Evolutionary conservation across 2,329 filamentous ascomycete species (phyloP).

Genomic region (Claviceps paspali): DNA sequence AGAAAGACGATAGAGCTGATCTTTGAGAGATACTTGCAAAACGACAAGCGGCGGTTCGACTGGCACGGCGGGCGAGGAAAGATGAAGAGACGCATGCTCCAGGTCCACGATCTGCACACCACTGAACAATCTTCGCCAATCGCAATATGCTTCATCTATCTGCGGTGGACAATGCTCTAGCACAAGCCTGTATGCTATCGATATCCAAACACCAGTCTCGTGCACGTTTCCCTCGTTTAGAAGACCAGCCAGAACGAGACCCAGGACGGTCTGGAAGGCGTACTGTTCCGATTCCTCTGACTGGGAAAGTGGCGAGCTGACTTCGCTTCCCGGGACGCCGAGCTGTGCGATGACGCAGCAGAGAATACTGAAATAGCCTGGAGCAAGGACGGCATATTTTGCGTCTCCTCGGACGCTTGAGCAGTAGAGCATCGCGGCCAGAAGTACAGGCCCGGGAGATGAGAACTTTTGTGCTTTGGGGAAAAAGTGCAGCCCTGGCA

Average conservation of each 20-base stretch:
- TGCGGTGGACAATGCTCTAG: conserved; percentile 25
- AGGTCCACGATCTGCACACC: conserved; percentile 26
- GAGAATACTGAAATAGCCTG: conserved; percentile 23
- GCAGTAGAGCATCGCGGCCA: conserved; percentile 29
- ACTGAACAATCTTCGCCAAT: conserved; percentile 26
- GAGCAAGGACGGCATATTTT: conserved; percentile 19
- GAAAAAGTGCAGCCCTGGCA: conserved; percentile 29
- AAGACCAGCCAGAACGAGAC: conserved; percentile 24
- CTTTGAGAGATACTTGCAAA: conserved; percentile 21
- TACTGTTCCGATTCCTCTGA: conserved; percentile 18
- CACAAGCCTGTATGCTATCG: conserved; percentile 24
- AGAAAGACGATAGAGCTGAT: conserved; percentile 25
- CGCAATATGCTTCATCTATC: conserved; percentile 19
- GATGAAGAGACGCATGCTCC: conserved; percentile 25
- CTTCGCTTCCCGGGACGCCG: conserved; percentile 19
- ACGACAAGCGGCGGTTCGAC: conserved; percentile 21
- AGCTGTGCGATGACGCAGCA: conserved; percentile 25
- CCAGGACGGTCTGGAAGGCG: conserved; percentile 27
- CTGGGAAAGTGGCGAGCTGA: conserved; percentile 12
- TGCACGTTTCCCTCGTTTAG: conserved; percentile 25
- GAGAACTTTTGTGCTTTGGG: conserved; percentile 27
- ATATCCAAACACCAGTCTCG: conserved; percentile 28
- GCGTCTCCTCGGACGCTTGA: conserved; percentile 19
- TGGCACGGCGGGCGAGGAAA: conserved; percentile 25
- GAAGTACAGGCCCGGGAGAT: conserved; percentile 24